Conservation (phyloP, 2,329 filamentous ascomycete genomes). For the Fusarium poae region DNA sequence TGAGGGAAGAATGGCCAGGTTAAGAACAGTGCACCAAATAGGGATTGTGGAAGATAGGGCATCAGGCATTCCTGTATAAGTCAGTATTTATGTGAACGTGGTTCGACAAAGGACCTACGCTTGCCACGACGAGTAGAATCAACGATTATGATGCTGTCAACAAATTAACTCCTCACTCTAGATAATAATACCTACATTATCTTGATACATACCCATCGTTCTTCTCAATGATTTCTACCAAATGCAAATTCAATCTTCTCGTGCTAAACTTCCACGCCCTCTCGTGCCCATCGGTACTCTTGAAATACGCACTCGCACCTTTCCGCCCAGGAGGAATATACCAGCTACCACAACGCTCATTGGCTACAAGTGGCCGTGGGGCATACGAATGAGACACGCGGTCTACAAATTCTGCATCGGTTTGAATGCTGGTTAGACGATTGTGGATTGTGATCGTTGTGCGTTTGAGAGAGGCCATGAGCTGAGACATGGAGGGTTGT, state of each 20-base stretch:
- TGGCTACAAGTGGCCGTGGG: constrained; percentile 81
- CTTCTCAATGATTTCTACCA: constrained; percentile 75
- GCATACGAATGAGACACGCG: constrained; percentile 66
- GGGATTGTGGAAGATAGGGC: constrained; percentile 93
- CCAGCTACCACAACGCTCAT: constrained; percentile 97
- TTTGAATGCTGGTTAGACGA: constrained; percentile 81
- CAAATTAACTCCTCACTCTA: constrained; percentile 1
- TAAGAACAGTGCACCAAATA: constrained; percentile 92
- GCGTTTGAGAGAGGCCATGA: constrained; percentile 79
- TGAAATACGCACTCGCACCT: constrained; percentile 88
- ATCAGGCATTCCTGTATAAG: constrained; percentile 81
- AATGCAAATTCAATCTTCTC: constrained; percentile 84
- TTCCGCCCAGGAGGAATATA: constrained; percentile 79
- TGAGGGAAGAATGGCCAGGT: constrained; percentile 79
- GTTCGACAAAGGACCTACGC: constrained; percentile 61
- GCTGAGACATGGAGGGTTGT: constrained; percentile 78
- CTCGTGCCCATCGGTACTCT: constrained; percentile 95
- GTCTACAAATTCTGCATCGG: constrained; percentile 81
- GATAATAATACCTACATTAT: neutral
- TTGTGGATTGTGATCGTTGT: constrained; percentile 84
- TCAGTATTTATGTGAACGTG: neutral
- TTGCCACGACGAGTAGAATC: constrained; percentile 95
- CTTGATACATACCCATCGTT: constrained; percentile 71
- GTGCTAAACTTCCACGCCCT: constrained; percentile 92
- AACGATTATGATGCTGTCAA: constrained; percentile 78